A percentile compares a stretch with the other conserved stretches of the same genome.
Conservation (phyloP, 805 yeast species). For the Suhomyces prunicola region DNA sequence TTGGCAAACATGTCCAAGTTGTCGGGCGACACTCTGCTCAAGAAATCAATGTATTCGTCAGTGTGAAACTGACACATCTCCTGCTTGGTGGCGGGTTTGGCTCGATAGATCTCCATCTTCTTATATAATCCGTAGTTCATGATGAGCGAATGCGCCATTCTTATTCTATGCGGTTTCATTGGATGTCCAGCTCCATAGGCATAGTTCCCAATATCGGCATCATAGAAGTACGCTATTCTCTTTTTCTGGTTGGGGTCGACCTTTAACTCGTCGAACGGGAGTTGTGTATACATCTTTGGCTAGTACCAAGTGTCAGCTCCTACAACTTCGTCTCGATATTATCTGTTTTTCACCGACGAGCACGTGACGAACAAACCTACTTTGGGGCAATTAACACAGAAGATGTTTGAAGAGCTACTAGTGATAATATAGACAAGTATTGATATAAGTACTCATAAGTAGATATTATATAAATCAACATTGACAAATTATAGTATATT, state of each 20-base stretch:
- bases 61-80: conserved; percentile 99
- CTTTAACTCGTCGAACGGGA: conserved; percentile 44
- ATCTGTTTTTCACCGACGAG: neutral
- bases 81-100: conserved; percentile 96
- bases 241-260: conserved; percentile 41
- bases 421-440: no score
- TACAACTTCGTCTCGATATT: neutral
- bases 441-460: no score
- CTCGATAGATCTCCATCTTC: conserved; percentile 95
- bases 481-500: no score
- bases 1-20: conserved; percentile 81
- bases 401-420: no score
- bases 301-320: neutral
- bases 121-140: conserved; percentile 97
- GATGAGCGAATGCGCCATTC: conserved; percentile 96
- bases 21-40: conserved; percentile 88
- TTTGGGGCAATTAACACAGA: neutral
- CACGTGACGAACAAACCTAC: neutral
- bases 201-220: conserved; percentile 91
- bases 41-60: conserved; percentile 92
- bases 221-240: conserved; percentile 44
- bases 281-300: conserved; percentile 34
- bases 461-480: no score
- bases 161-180: conserved; percentile 97
- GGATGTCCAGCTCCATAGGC: conserved; percentile 99